Conservation (phyloP, 768 basidiomycete genomes). For the Cystobasidium tubakii region DNA sequence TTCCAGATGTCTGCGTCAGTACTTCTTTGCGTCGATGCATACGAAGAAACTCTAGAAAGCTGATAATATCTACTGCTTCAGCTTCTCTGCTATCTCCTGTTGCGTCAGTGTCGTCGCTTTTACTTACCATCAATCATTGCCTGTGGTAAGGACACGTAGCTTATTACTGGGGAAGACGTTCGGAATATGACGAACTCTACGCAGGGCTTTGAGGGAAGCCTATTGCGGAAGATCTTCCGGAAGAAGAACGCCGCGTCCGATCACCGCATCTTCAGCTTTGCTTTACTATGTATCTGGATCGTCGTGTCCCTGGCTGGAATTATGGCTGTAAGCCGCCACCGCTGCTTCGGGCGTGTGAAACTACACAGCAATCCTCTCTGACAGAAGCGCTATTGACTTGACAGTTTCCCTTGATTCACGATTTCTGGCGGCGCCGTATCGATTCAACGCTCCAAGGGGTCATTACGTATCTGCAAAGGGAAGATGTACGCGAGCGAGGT, state of each 20-base stretch:
- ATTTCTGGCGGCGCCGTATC: slow-evolving; percentile 23
- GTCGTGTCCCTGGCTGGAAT: slow-evolving; percentile 5
- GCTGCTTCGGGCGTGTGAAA: background rate
- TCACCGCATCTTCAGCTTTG: slow-evolving; percentile 12
- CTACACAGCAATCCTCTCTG: background rate
- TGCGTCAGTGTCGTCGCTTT: slow-evolving; percentile 22
- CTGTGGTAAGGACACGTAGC: background rate
- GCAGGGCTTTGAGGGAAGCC: slow-evolving; percentile 9
- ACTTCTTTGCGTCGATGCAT: background rate
- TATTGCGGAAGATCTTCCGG: slow-evolving; percentile 6
- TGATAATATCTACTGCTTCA: background rate
- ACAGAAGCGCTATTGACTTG: background rate
- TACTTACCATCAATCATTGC: slow-evolving; percentile 29
- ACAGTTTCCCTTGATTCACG: slow-evolving; percentile 25
- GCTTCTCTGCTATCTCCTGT: slow-evolving; percentile 8
- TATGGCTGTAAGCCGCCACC: background rate
- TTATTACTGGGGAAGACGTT: background rate
- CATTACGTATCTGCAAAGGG: slow-evolving; percentile 1
- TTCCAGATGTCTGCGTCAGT: slow-evolving; percentile 17
- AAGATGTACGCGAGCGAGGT: background rate
- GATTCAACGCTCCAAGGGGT: background rate
- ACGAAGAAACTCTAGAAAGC: background rate
- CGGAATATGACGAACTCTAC: background rate
- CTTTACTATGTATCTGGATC: slow-evolving; percentile 17
- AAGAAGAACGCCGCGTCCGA: slow-evolving; percentile 21